Conservation (phyloP, 768 basidiomycete species). For the Boletus huronensis region DNA sequence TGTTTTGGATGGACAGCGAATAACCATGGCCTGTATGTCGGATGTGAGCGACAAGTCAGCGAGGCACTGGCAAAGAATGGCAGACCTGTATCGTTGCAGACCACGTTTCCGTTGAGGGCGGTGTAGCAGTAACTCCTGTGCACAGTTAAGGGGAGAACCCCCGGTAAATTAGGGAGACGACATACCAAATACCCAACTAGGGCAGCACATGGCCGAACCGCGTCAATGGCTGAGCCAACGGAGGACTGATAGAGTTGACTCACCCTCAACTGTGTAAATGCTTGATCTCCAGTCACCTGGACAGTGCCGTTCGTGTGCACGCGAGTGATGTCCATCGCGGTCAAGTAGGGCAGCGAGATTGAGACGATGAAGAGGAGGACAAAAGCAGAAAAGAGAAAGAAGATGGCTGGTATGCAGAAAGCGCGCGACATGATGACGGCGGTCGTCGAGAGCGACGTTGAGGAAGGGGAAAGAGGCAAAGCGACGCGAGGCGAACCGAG, state of each 20-base stretch:
- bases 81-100: constrained; percentile 48
- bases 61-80: background rate
- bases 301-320: constrained; percentile 42
- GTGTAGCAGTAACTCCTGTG: constrained; percentile 63
- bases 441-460: constrained; percentile 3
- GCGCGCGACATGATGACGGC: constrained; percentile 38
- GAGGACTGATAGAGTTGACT: constrained; percentile 26
- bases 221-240: background rate
- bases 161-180: background rate
- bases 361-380: constrained; percentile 65
- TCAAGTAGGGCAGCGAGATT: constrained; percentile 67
- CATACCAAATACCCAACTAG: constrained; percentile 72
- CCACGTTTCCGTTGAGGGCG: constrained; percentile 33
- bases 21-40: constrained; percentile 52
- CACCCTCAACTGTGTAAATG: constrained; percentile 51
- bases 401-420: constrained; percentile 60
- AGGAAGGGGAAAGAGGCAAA: constrained; percentile 3
- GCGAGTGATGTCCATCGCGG: constrained; percentile 64
- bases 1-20: constrained; percentile 33
- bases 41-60: background rate
- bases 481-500: background rate
- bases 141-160: constrained; percentile 2
- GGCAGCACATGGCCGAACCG: constrained; percentile 3
- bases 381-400: constrained; percentile 58
- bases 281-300: constrained; percentile 19